Conservation (phyloP, 495 filamentous ascomycete species). For the Barbatosphaeria neglecta region DNA sequence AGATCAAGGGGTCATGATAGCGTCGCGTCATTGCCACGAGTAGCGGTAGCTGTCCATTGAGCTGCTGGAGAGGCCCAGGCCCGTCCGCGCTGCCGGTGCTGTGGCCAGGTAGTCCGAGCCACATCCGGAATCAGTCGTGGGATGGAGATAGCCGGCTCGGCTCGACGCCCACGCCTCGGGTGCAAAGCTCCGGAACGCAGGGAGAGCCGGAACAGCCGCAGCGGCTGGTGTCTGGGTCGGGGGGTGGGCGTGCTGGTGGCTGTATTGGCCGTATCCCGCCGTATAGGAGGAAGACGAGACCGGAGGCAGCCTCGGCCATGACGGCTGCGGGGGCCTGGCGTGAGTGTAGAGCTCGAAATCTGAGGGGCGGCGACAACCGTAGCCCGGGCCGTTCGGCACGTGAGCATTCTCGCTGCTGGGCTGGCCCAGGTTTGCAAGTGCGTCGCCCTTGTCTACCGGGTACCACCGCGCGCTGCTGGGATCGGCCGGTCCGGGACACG, state of each 20-base stretch:
- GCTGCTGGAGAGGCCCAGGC: not conserved
- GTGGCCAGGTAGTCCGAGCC: too few species aligned
- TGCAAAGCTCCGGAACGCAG: not conserved
- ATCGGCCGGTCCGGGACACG: conserved; percentile 9
- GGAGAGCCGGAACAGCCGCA: not conserved
- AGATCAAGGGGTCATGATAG: not conserved
- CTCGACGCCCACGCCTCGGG: not conserved
- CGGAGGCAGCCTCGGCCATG: not conserved
- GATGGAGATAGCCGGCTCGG: too few species aligned
- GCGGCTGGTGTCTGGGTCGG: not conserved
- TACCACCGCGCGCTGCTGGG: conserved; percentile 6
- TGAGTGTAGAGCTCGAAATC: not conserved
- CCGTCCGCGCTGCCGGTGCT: too few species aligned
- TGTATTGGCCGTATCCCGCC: not conserved
- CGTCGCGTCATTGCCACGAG: not conserved
- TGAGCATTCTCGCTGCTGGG: not conserved
- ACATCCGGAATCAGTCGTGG: too few species aligned
- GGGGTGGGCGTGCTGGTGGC: not conserved
- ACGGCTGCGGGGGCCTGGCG: not conserved
- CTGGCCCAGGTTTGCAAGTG: not conserved
- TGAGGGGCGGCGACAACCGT: not conserved
- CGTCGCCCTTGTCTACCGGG: conserved; percentile 1
- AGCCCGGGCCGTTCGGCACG: not conserved
- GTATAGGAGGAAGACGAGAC: not conserved
- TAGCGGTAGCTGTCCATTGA: not conserved